phyloP scores from a whole-genome alignment of 768 basidiomycete genomes.

The Rhizopogon vulgaris region DNA sequence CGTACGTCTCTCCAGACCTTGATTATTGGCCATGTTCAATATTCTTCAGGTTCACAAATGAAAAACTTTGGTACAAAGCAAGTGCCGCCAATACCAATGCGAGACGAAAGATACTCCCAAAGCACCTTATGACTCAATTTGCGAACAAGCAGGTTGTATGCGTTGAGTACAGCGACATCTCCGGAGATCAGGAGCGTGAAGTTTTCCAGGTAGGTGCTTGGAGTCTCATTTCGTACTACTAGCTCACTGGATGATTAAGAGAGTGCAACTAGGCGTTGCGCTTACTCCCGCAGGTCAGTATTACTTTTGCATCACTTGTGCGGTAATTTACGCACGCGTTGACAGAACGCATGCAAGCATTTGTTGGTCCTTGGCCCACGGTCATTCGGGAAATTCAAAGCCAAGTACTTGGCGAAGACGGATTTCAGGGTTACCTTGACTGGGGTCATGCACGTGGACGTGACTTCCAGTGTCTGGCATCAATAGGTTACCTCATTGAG shows the following conservation, averaged over 20 bases:
- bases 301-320: background rate
- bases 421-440: constrained; percentile 32
- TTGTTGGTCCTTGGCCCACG: constrained; percentile 39
- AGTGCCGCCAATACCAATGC: constrained; percentile 8
- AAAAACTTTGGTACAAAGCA: constrained; percentile 33
- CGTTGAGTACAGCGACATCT: constrained; percentile 47
- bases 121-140: constrained; percentile 31
- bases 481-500: constrained; percentile 28
- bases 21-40: background rate
- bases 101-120: constrained; percentile 27
- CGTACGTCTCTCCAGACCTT: constrained; percentile 19
- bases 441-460: constrained; percentile 40
- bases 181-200: constrained; percentile 53
- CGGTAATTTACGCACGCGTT: background rate
- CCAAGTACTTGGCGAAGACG: constrained; percentile 28
- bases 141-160: constrained; percentile 42
- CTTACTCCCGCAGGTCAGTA: constrained; percentile 41
- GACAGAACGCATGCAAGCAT: constrained; percentile 45
- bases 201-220: constrained; percentile 46
- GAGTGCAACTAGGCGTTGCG: constrained; percentile 47
- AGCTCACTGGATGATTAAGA: constrained; percentile 20
- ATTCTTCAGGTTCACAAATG: constrained; percentile 22
- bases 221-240: background rate
- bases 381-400: constrained; percentile 36
- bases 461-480: constrained; percentile 41